Conservation (phyloP, 2,329 filamentous ascomycete species). For the Trichoderma sp. region DNA sequence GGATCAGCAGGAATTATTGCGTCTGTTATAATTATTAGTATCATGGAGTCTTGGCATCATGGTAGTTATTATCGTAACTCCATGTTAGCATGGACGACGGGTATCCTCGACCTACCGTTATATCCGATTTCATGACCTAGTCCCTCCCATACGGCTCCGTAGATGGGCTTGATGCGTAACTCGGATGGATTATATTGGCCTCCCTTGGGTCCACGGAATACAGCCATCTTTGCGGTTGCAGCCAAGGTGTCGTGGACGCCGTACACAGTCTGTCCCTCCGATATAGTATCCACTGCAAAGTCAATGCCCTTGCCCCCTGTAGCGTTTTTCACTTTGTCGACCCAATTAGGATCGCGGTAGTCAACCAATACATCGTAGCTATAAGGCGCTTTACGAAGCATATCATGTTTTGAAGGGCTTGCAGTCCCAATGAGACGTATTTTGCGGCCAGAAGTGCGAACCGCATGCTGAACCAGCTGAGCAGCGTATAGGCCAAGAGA, state of each 20-base stretch:
- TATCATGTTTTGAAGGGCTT: constrained; percentile 33
- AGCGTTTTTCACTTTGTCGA: constrained; percentile 36
- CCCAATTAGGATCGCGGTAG: constrained; percentile 44
- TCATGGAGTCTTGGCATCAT: too few species aligned
- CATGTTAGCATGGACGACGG: too few species aligned
- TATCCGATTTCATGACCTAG: constrained; percentile 47
- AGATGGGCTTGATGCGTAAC: constrained; percentile 41
- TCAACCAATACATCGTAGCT: constrained; percentile 45
- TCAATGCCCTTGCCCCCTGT: constrained; percentile 39
- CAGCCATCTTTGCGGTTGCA: constrained; percentile 34
- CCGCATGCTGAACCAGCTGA: constrained; percentile 35
- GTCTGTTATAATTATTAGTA: not conserved
- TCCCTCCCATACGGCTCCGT: constrained; percentile 50
- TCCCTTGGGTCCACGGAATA: constrained; percentile 34
- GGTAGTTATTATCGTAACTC: too few species aligned
- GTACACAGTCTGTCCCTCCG: constrained; percentile 44
- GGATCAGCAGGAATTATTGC: constrained; percentile 30
- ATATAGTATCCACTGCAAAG: constrained; percentile 47
- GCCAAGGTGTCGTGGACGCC: constrained; percentile 37
- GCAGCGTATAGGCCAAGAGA: constrained; percentile 42
- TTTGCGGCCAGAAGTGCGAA: constrained; percentile 16
- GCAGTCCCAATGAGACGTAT: constrained; percentile 40
- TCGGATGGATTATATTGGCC: constrained; percentile 34
- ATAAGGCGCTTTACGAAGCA: constrained; percentile 43
- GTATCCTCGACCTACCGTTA: constrained; percentile 34